Base-by-base conservation (phyloP, 2,329 filamentous ascomycete species). In the Pseudogymnoascus verrucosus region DNA sequence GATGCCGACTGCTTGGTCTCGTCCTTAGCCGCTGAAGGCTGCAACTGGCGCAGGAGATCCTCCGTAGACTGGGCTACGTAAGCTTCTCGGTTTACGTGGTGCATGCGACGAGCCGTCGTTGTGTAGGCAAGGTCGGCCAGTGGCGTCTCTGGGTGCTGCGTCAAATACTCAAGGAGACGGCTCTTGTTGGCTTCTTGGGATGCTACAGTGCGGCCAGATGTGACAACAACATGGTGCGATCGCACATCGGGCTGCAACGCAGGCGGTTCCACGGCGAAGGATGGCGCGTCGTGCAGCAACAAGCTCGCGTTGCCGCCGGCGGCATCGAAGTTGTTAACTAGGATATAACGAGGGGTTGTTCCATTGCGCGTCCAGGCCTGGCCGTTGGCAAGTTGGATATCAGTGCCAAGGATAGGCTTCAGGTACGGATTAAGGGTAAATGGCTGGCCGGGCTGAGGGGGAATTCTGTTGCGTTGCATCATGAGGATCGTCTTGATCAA, bases 81-180 rank as follows among this genome's bases (percentile, higher is more conserved):
- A 54, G 77, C 80, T 71, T 82, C 76, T n/a, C 83, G 79, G 75
- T 80, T 81, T 68, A 79, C 76, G 71, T 84, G 80, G 67, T 87
- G 84, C 8, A 83, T 80, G 61, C 81, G 81, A 14, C 85, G 80
- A 3, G 36, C 34, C 4, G 34, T 62, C 11, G 39, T 40, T 31
- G 60, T 62, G 19, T 62, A 62, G 16, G 60, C 36, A 5, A 62
- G 23, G 89, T 93, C 70, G 14, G 60, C 5, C 1, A 67, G 57
- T 31, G 47, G 23, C 5, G 57, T 21, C 12, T 62, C 61, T 26
- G 71, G 66, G 37, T 70, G 67, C 44, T 67, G 57, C 16, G 70
- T 51, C 23, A 51, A 51, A 26, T 51, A 51, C 14, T 51, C 23
- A 10, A 23, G 44, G 14, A 71, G 60, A 5, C 71, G 47, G n/a